Evolutionary conservation across 2,329 filamentous ascomycete species (phyloP), one percentile per base, ranked within the genome.

Genomic region (Apiospora phragmitis): DNA sequence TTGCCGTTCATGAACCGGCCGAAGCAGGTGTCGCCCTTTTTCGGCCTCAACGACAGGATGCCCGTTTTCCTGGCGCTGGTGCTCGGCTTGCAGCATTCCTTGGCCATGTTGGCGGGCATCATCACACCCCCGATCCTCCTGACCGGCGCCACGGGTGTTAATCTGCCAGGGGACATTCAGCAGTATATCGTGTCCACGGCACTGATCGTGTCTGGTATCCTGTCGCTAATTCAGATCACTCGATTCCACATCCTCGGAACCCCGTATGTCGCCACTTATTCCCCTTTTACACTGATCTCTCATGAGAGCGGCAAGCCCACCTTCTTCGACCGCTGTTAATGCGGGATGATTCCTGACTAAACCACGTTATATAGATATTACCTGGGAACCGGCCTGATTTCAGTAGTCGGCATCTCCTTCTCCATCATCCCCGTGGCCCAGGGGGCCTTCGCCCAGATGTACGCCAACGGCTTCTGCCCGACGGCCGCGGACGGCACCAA

Each of bases 81-180:
- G 1, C 87, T 96, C 2, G 93, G 93, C 24, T 89, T 96, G 68
- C 93, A 96, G 76, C 93, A 96, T 79, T 87, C 93, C 1, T 83
- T 96, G 55, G 89, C 92, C 70, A 95, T 96, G 93, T 80, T 93
- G 72, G 91, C 90, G 14, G 90, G 90, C 45, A 87, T 95, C 75
- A 94, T 96, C 71, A 92, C 93, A 2, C 93, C 93, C 45, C 93
- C 93, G 1, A 88, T 96, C 69, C 91, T 95, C 72, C 88, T 96
- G 71, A 82, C 89, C 2, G 86, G 87, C 21, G 80, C 87, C 1
- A 85, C 84, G 45, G 89, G 90, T 35, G 92, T 90, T 71, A 92
- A 94, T 75, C 84, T 96, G 8, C 80, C 82, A 3, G 76, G 84
- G 0, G 85, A 85, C 0, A 82, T 90, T 66, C 89, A 92, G 73